Conservation (phyloP, 2,329 filamentous ascomycete genomes). For the Fusarium cicatricum region DNA sequence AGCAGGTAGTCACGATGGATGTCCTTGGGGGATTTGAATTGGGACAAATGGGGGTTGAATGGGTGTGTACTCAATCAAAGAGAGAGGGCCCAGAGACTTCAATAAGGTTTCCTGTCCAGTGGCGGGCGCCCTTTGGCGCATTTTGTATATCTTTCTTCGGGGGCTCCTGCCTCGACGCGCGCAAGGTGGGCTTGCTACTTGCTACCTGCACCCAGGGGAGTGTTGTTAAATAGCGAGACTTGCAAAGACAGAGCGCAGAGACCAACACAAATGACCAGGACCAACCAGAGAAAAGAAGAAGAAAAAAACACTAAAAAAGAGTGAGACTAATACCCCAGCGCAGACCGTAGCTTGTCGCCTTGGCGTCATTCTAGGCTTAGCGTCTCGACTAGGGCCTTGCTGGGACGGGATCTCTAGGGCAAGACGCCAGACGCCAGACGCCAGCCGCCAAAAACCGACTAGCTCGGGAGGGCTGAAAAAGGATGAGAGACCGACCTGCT, state of each 20-base stretch:
- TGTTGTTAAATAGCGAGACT: no score
- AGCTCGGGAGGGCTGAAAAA: constrained; percentile 51
- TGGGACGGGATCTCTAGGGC: constrained; percentile 45
- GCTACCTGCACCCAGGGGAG: no score
- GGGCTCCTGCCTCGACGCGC: constrained; percentile 27
- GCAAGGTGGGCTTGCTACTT: background rate
- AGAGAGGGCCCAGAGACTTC: constrained; percentile 30
- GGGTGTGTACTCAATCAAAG: constrained; percentile 33
- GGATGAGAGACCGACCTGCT: no score
- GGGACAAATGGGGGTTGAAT: constrained; percentile 33
- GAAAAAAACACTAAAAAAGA: constrained; percentile 5
- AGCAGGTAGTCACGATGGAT: constrained; percentile 35
- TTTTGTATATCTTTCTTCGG: constrained; percentile 40
- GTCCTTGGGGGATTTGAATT: constrained; percentile 30
- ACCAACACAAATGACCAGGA: constrained; percentile 2
- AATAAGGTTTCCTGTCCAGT: constrained; percentile 41
- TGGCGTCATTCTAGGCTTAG: constrained; percentile 25
- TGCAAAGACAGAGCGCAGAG: constrained; percentile 21
- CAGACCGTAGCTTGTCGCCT: constrained; percentile 32
- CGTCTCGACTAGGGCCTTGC: constrained; percentile 24
- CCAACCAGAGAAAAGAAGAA: constrained; percentile 11
- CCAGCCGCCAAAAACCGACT: constrained; percentile 41
- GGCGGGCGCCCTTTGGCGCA: constrained; percentile 38
- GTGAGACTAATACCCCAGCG: constrained; percentile 15
- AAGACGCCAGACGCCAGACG: constrained; percentile 31